Conservation (phyloP, 1,284 basidiomycete species). For the Malassezia sympodialis region DNA sequence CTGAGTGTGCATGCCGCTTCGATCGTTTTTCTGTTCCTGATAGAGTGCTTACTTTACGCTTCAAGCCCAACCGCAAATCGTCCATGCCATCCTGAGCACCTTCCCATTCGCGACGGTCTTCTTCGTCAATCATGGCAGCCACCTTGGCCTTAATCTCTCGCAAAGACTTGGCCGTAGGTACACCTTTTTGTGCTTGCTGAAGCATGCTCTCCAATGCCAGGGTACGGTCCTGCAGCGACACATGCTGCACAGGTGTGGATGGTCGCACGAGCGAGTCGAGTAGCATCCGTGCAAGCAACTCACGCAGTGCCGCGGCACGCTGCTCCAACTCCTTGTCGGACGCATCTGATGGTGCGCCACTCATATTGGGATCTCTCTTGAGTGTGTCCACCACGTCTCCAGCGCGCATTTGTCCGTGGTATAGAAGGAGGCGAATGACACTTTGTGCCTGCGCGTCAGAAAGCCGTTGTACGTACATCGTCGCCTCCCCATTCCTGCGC, state of each 20-base stretch:
- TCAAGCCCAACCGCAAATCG: conserved; percentile 26
- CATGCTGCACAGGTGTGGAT: conserved; percentile 46
- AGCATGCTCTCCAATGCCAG: conserved; percentile 37
- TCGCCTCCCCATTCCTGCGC: conserved; percentile 59
- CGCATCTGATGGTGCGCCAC: neutral
- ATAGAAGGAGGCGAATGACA: conserved; percentile 53
- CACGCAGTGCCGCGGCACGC: neutral
- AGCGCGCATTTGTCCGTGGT: conserved; percentile 74
- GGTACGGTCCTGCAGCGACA: conserved; percentile 41
- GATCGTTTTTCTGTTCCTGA: neutral
- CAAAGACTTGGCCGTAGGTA: conserved; percentile 49
- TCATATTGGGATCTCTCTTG: neutral
- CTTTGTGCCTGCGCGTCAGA: conserved; percentile 54
- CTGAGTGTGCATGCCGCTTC: conserved; percentile 10
- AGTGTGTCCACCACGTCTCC: conserved; percentile 59
- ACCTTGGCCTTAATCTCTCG: conserved; percentile 44
- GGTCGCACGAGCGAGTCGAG: conserved; percentile 24
- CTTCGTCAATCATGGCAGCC: conserved; percentile 18
- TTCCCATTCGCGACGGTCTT: conserved; percentile 44
- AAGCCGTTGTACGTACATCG: conserved; percentile 54
- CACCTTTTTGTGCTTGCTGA: conserved; percentile 34
- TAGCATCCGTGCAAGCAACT: conserved; percentile 4
- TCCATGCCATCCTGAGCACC: conserved; percentile 10
- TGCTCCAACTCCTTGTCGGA: neutral
- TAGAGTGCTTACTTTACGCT: conserved; percentile 20